phyloP scores from a whole-genome alignment of 805 yeast species.

The Candida golubevii region DNA sequence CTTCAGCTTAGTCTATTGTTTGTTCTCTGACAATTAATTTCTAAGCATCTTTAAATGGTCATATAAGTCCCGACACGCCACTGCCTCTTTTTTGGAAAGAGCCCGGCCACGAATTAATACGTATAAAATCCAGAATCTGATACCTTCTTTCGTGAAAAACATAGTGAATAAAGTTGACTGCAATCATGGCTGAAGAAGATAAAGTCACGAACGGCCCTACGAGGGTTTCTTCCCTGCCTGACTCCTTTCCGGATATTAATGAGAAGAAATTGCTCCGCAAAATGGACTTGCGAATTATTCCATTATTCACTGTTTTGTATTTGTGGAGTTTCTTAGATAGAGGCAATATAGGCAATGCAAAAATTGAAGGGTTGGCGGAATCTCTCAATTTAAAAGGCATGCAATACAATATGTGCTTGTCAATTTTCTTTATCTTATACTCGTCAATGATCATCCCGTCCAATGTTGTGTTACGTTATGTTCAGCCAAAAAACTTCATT shows the following conservation, averaged over 20 bases:
- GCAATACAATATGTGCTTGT: conserved; percentile 60
- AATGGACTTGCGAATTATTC: conserved; percentile 64
- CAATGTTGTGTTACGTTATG: conserved; percentile 53
- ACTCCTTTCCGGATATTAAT: conserved; percentile 32
- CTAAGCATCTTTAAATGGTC: too few species aligned
- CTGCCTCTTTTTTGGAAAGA: too few species aligned
- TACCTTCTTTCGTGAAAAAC: too few species aligned
- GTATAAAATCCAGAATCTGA: too few species aligned
- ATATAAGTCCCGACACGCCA: too few species aligned
- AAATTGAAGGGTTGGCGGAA: conserved; percentile 58
- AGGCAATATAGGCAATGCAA: conserved; percentile 79
- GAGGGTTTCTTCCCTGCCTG: neutral
- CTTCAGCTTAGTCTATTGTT: too few species aligned
- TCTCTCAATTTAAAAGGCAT: conserved; percentile 54
- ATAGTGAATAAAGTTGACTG: too few species aligned
- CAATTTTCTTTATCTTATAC: conserved; percentile 70
- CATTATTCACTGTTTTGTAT: conserved; percentile 69
- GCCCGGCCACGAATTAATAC: too few species aligned
- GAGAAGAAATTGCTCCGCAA: conserved; percentile 57
- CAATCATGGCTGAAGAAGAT: too few species aligned
- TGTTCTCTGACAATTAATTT: too few species aligned
- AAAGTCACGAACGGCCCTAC: too few species aligned
- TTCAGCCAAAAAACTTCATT: conserved; percentile 65
- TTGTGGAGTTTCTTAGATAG: conserved; percentile 75
- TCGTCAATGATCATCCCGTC: conserved; percentile 60